Base-by-base conservation (phyloP, 169 alveolate genomes). In the Theileria luwenshuni region DNA sequence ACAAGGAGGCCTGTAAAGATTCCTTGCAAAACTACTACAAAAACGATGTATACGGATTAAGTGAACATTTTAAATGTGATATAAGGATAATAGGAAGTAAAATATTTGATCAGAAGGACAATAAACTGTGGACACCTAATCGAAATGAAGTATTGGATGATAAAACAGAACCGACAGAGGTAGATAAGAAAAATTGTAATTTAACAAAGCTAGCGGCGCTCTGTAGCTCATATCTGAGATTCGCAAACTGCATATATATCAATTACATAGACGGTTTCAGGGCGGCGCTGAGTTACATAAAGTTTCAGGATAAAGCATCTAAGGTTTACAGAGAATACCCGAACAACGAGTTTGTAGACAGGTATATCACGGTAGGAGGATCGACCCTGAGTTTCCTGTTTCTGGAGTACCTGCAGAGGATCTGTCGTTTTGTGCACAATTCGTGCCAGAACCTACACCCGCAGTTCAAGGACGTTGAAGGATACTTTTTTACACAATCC, bases 391-490 rank as follows among this genome's bases (percentile, higher is more conserved):
- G 76, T 23, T 68, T 68, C 38, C 35, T 68, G 23, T 54, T 68
- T 41, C 47, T 45, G 7, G 83, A 71, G 21, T 49, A 54, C 23
- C 35, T 79, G n/a, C 30, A 32, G 8, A 65, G 64, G 0, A 27
- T 79, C 19, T 79, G 87, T 65, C 35, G 83, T 12, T 79, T 71
- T 62, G 87, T 79, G 43, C 75, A 71, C 48, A 79, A 63, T 5
- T 68, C 87, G n/a, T 79, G 87, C 61, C 32, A 28, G 13, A 23
- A 49, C 7, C 69, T 79, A 19, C 76, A 79, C 23, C 86, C 86
- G 38, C 83, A 79, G 68, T 69, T 79, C 38, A 51, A 47, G 61
- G 19, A 15, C 13, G 63, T 28, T 1, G n/a, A 52, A 28, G 56
- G 1, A 13, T 30, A 23, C 23, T 72, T 70, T 60, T 3, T 32